Evolutionary conservation across 345 rosid species (phyloP).

Genomic region (Eucalyptus victrix): DNA sequence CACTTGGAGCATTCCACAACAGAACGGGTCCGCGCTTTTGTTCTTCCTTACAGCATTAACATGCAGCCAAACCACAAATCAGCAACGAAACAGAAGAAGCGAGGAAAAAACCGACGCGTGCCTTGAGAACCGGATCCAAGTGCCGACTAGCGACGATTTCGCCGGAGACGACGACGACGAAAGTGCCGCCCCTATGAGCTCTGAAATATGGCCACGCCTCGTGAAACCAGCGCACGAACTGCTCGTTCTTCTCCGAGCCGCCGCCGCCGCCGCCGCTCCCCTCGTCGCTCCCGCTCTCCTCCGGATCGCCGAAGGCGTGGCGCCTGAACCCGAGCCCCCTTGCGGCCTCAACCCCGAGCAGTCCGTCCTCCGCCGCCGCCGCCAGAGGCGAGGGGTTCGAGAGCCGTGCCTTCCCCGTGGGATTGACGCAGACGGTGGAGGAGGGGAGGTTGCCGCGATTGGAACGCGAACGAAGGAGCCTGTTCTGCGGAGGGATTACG

Average conservation of each 20-base stretch:
- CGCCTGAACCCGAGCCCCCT: neutral
- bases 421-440: neutral
- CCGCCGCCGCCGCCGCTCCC: neutral
- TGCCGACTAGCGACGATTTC: slow-evolving; percentile 43
- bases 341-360: neutral
- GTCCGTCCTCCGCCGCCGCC: neutral
- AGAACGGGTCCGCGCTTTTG: neutral
- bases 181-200: slow-evolving; percentile 77
- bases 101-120: neutral
- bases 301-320: neutral
- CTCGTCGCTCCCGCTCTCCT: neutral
- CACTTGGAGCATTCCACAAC: neutral
- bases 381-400: neutral
- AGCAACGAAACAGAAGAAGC: neutral
- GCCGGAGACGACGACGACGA: slow-evolving; percentile 63
- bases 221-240: slow-evolving; percentile 89
- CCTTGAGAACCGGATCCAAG: slow-evolving; percentile 70
- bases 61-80: neutral
- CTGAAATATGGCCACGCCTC: slow-evolving; percentile 98
- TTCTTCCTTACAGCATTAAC: neutral
- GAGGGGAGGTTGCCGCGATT: neutral
- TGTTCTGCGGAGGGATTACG: neutral
- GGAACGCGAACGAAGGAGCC: neutral
- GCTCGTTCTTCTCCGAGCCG: slow-evolving; percentile 26
- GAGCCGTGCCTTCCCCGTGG: neutral